A percentile compares a stretch with the other conserved stretches of the same genome.
Conservation (phyloP, 495 filamentous ascomycete genomes). For the Aspergillus nidulans region DNA sequence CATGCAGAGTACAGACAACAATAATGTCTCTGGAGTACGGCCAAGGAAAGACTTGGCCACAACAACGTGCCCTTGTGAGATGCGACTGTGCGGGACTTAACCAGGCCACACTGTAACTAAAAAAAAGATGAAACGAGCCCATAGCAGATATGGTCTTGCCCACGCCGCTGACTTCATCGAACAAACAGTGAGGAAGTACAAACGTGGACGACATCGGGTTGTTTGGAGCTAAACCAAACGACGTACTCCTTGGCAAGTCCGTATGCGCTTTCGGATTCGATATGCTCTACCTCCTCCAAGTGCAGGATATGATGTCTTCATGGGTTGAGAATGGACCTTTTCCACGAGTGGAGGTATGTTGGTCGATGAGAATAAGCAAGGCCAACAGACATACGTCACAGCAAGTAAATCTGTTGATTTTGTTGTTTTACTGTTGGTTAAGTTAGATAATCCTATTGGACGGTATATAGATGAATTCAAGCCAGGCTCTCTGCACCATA, state of each 20-base stretch:
- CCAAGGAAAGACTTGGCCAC: background rate
- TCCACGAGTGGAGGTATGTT: background rate
- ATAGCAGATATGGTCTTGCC: background rate
- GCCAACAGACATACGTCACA: slow-evolving; percentile 1
- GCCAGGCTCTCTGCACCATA: background rate
- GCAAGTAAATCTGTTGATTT: background rate
- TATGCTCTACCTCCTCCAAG: background rate
- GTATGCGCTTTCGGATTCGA: background rate
- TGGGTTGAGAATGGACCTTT: background rate
- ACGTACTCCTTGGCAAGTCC: background rate
- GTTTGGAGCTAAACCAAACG: background rate
- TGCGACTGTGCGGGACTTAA: background rate
- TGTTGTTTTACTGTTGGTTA: slow-evolving; percentile 6
- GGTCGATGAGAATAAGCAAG: background rate
- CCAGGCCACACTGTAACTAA: background rate
- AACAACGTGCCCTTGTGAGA: background rate
- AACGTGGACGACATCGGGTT: too few relatives aligned
- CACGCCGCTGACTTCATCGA: background rate
- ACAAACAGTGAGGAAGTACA: background rate
- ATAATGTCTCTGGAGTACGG: background rate
- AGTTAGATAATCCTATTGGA: background rate
- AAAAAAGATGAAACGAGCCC: background rate
- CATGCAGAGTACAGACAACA: background rate
- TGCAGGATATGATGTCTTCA: slow-evolving; percentile 1
- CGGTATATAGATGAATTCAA: background rate